These are phyloP conservation scores for Candida odintsovae DNA, from an alignment of 805 yeast genomes.

Conservation along the genomic window DNA sequence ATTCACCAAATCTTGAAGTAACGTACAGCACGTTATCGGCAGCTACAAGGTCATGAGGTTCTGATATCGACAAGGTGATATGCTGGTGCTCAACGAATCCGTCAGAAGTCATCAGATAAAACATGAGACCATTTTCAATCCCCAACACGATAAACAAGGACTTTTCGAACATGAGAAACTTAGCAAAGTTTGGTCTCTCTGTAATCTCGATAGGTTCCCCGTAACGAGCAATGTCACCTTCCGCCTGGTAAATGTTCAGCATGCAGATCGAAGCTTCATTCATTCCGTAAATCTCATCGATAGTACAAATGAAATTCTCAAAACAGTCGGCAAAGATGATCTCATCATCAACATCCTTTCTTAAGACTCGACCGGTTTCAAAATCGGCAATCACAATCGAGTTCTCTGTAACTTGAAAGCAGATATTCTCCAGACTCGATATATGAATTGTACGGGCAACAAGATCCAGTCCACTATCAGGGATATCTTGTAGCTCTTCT, in stretches of 20 bases:
- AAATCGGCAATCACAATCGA: slow-evolving; percentile 18
- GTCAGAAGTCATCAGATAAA: slow-evolving; percentile 4
- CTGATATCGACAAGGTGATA: background rate
- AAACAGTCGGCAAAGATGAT: slow-evolving; percentile 16
- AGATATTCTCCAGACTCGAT: slow-evolving; percentile 11
- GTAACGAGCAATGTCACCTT: slow-evolving; percentile 8
- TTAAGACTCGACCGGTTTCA: slow-evolving; percentile 4
- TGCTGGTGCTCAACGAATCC: background rate
- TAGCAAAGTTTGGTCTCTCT: slow-evolving; percentile 13
- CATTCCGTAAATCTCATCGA: slow-evolving; percentile 4
- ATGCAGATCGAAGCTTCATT: background rate
- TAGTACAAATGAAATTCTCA: slow-evolving; percentile 8
- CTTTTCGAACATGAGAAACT: slow-evolving; percentile 9
- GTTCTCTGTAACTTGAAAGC: slow-evolving; percentile 21
- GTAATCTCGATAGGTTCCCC: slow-evolving; percentile 1
- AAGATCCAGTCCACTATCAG: slow-evolving; percentile 17
- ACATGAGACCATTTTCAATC: background rate
- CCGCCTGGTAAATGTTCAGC: slow-evolving; percentile 5
- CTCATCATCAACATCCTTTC: slow-evolving; percentile 5
- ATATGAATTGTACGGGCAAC: slow-evolving; percentile 11
- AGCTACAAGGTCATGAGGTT: slow-evolving; percentile 20
- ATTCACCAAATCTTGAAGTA: slow-evolving; percentile 20
- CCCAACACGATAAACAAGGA: slow-evolving; percentile 10
- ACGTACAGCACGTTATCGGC: slow-evolving; percentile 10
- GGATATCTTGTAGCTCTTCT: slow-evolving; percentile 23